Evolutionary conservation across 2,329 filamentous ascomycete genomes (phyloP), one percentile per base, ranked within the genome.

Genomic region (Magnaporthiopsis poae): DNA sequence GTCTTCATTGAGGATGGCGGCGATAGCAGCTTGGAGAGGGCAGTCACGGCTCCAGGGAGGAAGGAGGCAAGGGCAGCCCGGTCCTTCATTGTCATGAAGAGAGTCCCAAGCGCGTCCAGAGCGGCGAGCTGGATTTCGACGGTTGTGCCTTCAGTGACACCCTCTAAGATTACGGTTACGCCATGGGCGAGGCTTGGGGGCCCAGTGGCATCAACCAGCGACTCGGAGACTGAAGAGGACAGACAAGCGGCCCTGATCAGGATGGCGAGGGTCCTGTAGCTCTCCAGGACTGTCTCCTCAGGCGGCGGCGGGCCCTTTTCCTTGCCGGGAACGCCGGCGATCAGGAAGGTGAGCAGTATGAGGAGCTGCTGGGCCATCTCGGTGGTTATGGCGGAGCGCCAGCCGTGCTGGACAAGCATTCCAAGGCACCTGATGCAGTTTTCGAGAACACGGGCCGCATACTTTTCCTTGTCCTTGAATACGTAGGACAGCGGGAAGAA

Each of bases 401-500:
- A 99, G 69, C 92, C 93, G 75, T 90, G 80, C 56, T 84, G 78
- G 56, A 98, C 83, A 35, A 99, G 82, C 21, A 92, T 79, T 13
- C 85, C 83, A 46, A 97, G 80, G 71, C 90, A 94, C 74, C 87
- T 86, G 62, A 97, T 81, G 36, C 89, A 88, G 61, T 90, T 77
- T 75, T 99, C 95, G 9, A 95, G 79, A 60, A 91, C 80, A 52
- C 84, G 84, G 62, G 90, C 84, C 0, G 93, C 88, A 66, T 93
- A 86, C 63, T 84, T 82, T 69, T 90, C 86, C 70, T 91, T 89
- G 69, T 88, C 84, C 67, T 91, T 88, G 72, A 99, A 88, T 59
- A 98, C 86, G 71, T 95, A 90, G 0, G 91, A 92, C 0, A 99
- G 80, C 0, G 95, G 95, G 69, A 97, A 96, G 80, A 98, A 98